phyloP scores from a whole-genome alignment of 2,329 filamentous ascomycete genomes.

The Coleophoma crateriformis region DNA sequence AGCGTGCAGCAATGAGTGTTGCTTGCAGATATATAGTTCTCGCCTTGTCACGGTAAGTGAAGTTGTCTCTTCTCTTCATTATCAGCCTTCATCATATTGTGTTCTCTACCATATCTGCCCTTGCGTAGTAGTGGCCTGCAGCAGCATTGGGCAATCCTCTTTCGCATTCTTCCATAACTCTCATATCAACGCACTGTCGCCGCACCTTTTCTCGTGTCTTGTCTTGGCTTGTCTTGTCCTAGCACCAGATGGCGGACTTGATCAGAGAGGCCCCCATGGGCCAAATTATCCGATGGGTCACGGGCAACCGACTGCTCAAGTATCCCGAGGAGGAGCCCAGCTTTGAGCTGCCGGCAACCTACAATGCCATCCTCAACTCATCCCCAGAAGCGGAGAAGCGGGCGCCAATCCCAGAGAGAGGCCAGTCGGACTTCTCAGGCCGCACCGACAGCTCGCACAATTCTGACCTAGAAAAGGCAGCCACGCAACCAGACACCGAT shows the following conservation, averaged over 20 bases:
- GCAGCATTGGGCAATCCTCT: too few species aligned
- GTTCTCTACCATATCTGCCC: background rate
- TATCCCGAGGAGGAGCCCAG: conserved; percentile 55
- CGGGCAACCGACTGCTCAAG: conserved; percentile 44
- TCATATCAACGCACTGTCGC: too few species aligned
- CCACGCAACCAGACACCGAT: conserved; percentile 10
- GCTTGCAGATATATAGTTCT: background rate
- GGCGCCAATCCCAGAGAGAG: conserved; percentile 1
- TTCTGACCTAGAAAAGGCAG: conserved; percentile 14
- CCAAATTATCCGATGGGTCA: conserved; percentile 49
- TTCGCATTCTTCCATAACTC: too few species aligned
- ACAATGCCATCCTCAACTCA: conserved; percentile 25
- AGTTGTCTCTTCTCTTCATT: background rate
- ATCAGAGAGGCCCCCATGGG: conserved; percentile 54
- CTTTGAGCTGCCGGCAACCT: conserved; percentile 43
- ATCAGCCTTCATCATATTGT: background rate
- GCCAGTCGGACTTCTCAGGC: conserved; percentile 4
- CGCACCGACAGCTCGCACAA: conserved; percentile 2
- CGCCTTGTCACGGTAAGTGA: background rate
- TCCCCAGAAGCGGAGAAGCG: conserved; percentile 3
- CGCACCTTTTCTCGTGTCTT: too few species aligned
- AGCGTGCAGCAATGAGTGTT: background rate
- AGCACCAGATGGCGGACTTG: conserved; percentile 17
- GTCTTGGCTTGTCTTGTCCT: too few species aligned
- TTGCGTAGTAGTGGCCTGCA: too few species aligned